Evolutionary conservation across 345 rosid genomes (phyloP).

Genomic region (Linum trigynum): DNA sequence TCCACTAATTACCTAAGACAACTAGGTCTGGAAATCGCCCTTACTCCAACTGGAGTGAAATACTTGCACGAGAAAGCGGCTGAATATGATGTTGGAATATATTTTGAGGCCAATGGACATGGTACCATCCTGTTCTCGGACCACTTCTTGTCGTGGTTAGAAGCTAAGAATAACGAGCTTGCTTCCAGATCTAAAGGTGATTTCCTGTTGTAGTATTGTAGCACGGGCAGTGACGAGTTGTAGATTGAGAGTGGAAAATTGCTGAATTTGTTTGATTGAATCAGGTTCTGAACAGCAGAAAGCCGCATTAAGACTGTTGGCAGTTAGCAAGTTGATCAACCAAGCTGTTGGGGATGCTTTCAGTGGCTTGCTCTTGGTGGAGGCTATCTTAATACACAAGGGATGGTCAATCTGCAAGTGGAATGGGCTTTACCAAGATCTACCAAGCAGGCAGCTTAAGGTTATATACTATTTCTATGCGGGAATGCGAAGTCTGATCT

Average conservation of each 20-base stretch:
- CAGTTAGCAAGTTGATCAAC: slow-evolving; percentile 73
- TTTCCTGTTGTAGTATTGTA: slow-evolving; percentile 5
- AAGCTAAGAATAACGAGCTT: slow-evolving; percentile 35
- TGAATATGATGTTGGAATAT: slow-evolving; percentile 76
- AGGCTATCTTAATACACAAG: slow-evolving; percentile 61
- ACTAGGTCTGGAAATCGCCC: slow-evolving; percentile 57
- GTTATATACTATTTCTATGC: slow-evolving; percentile 20
- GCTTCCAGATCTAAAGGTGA: slow-evolving; percentile 41
- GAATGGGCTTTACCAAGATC: slow-evolving; percentile 73
- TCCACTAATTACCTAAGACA: slow-evolving; percentile 61
- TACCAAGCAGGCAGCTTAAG: slow-evolving; percentile 89
- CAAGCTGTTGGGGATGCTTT: slow-evolving; percentile 97
- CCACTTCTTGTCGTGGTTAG: slow-evolving; percentile 45
- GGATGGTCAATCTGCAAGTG: slow-evolving; percentile 78
- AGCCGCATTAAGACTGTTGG: slow-evolving; percentile 67
- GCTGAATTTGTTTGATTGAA: slow-evolving; percentile 7
- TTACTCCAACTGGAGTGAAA: slow-evolving; percentile 87
- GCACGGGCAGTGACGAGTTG: slow-evolving; percentile 1
- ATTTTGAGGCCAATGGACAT: slow-evolving; percentile 97
- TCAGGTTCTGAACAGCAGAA: slow-evolving; percentile 65
- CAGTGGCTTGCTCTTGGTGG: slow-evolving; percentile 83
- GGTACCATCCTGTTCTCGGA: slow-evolving; percentile 86
- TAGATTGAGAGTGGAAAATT: neutral
- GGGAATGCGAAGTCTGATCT: no score
- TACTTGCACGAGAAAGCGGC: slow-evolving; percentile 76